These are phyloP conservation scores for Bipolaris sorokiniana DNA, from an alignment of 2,329 filamentous ascomycete species.

Conservation along the genomic window DNA sequence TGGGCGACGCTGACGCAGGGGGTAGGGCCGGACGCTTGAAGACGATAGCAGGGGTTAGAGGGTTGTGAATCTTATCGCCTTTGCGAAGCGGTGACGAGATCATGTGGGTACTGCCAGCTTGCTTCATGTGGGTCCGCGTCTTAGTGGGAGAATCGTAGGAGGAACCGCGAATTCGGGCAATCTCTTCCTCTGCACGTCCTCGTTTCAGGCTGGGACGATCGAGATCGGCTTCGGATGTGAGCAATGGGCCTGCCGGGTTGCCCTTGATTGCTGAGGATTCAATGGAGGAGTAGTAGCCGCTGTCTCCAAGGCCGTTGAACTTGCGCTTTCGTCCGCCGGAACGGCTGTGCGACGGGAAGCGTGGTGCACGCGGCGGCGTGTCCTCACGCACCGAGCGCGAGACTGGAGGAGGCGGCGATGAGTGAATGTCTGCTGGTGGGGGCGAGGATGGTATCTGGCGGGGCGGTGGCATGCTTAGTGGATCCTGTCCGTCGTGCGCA, in stretches of 20 bases:
- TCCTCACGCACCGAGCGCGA: slow-evolving; percentile 65
- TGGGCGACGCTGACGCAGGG: slow-evolving; percentile 84
- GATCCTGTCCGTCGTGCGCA: slow-evolving; percentile 55
- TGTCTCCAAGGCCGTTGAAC: slow-evolving; percentile 83
- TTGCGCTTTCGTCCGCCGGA: slow-evolving; percentile 75
- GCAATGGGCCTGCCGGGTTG: slow-evolving; percentile 66
- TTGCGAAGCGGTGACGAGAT: slow-evolving; percentile 52
- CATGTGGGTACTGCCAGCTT: slow-evolving; percentile 44
- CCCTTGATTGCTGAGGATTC: slow-evolving; percentile 87
- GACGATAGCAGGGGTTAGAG: slow-evolving; percentile 83
- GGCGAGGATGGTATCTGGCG: slow-evolving; percentile 69
- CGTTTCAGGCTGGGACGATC: slow-evolving; percentile 83
- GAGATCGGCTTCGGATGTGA: slow-evolving; percentile 75
- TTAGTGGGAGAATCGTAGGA: slow-evolving; percentile 92
- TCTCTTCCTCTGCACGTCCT: slow-evolving; percentile 93
- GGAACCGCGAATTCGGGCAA: slow-evolving; percentile 87
- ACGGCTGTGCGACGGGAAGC: slow-evolving; percentile 67
- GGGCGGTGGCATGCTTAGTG: slow-evolving; percentile 53
- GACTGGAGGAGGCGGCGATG: slow-evolving; percentile 90
- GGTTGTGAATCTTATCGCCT: slow-evolving; percentile 50
- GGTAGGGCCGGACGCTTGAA: slow-evolving; percentile 71
- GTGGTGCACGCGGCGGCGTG: slow-evolving; percentile 75
- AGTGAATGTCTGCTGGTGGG: slow-evolving; percentile 74
- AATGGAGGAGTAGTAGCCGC: slow-evolving; percentile 94
- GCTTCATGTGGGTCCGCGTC: slow-evolving; percentile 61